phyloP scores from a whole-genome alignment of 192 early-diverging fungal species.

The Haplosporangium gracile region DNA sequence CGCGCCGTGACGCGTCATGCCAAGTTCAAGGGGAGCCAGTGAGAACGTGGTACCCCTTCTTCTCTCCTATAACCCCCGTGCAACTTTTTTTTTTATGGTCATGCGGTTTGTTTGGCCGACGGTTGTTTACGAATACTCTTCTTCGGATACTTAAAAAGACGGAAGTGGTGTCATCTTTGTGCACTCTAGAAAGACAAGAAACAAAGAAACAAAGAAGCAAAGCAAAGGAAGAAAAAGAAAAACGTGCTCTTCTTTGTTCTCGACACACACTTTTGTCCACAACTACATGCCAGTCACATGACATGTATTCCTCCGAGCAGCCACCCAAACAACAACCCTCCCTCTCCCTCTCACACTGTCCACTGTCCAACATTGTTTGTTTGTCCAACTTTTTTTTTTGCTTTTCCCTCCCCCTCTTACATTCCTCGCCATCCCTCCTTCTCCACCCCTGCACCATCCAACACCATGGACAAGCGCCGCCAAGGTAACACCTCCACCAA shows the following conservation, averaged over 20 bases:
- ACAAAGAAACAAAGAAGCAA: neutral
- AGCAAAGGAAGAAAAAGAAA: neutral
- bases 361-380: neutral
- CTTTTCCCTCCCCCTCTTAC: neutral
- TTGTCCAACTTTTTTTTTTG: neutral
- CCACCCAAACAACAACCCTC: neutral
- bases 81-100: neutral
- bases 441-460: neutral
- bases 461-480: slow-evolving; percentile 46
- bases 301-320: neutral
- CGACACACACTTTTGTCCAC: no score
- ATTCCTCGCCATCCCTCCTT: neutral
- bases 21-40: neutral
- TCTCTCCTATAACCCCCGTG: neutral
- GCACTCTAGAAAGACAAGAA: neutral
- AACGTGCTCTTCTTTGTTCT: neutral
- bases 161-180: neutral
- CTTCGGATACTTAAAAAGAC: no score
- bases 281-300: neutral
- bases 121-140: no score
- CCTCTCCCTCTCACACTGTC: neutral
- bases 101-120: no score
- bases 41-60: neutral
- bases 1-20: neutral
- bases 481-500: slow-evolving; percentile 27